phyloP scores from a whole-genome alignment of 2,329 filamentous ascomycete species.

The Penicillium sp. region DNA sequence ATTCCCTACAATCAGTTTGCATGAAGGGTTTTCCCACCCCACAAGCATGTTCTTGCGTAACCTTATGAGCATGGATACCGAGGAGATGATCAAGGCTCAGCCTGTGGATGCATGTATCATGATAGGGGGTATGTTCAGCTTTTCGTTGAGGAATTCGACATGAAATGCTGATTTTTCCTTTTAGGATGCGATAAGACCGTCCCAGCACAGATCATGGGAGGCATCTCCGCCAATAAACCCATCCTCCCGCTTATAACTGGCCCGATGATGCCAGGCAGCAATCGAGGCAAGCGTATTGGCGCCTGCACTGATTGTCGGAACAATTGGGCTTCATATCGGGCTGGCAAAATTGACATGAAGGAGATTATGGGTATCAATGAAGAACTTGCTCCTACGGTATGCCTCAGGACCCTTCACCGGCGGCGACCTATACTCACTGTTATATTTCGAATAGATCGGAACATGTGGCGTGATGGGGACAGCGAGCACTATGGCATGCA shows the following conservation, averaged over 20 bases:
- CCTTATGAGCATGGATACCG: neutral
- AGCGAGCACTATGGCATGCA: neutral
- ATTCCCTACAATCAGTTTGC: neutral
- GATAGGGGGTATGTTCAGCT: neutral
- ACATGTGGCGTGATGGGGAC: neutral
- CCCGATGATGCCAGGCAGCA: neutral
- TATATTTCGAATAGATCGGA: neutral
- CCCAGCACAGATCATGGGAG: neutral
- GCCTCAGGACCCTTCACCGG: no score
- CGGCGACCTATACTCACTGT: no score
- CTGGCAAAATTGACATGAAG: neutral
- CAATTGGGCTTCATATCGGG: neutral
- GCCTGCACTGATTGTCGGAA: neutral
- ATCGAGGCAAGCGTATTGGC: neutral
- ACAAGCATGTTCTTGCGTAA: neutral
- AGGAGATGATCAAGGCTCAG: neutral
- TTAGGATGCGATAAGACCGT: neutral
- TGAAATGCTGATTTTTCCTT: no score
- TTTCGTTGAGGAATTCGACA: no score
- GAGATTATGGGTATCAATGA: neutral
- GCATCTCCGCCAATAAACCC: neutral
- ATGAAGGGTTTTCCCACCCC: neutral
- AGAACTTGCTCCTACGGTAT: neutral
- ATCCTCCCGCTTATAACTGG: neutral
- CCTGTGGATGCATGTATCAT: neutral